Evolutionary conservation across 768 basidiomycete genomes (phyloP).

Genomic region (Tulasnella sp.): DNA sequence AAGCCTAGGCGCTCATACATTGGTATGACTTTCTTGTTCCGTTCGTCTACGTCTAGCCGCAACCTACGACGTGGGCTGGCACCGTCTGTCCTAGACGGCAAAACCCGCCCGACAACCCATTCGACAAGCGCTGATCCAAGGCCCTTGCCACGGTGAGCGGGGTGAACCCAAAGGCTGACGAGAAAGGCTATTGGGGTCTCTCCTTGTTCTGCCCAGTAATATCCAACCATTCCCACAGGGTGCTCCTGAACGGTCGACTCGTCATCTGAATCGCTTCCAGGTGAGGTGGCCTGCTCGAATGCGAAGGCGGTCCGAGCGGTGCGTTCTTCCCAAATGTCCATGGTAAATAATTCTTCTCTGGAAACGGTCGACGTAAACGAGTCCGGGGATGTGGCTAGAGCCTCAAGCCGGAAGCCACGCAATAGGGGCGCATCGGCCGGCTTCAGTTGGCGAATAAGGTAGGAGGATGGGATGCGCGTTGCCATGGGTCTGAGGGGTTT

Average conservation of each 20-base stretch:
- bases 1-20: background rate
- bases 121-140: background rate
- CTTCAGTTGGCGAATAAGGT: background rate
- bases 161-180: background rate
- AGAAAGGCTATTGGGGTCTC: background rate
- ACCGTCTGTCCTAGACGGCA: background rate
- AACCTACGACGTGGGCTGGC: background rate
- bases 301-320: background rate
- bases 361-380: background rate
- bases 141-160: background rate
- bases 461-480: background rate
- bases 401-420: background rate
- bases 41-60: background rate
- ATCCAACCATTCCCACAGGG: background rate
- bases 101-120: background rate
- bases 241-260: background rate
- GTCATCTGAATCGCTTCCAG: background rate
- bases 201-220: background rate
- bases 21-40: background rate
- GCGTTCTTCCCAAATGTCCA: background rate
- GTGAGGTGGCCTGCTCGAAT: background rate
- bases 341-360: background rate
- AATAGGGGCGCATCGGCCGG: background rate
- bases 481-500: background rate
- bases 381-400: background rate